Percentiles rank a stretch among this genome's conserved stretches.
phyloP scores from a whole-genome alignment of 2,329 filamentous ascomycete genomes.

The Trichoderma guizhouense region DNA sequence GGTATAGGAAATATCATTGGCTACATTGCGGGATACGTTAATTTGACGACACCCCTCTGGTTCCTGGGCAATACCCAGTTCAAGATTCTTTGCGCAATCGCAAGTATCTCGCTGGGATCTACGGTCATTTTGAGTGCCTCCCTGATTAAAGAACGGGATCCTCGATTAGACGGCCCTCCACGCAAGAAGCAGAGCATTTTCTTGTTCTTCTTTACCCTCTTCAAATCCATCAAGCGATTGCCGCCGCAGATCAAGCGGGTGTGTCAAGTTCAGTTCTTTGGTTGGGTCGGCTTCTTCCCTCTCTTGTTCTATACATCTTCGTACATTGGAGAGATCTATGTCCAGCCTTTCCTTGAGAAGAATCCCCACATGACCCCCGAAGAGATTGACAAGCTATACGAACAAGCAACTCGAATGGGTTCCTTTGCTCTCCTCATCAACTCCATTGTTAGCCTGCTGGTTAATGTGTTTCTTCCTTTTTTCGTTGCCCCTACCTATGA shows the following conservation, averaged over 20 bases:
- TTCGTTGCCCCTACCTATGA: slow-evolving; percentile 80
- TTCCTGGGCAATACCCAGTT: slow-evolving; percentile 88
- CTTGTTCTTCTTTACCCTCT: slow-evolving; percentile 75
- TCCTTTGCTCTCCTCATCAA: slow-evolving; percentile 88
- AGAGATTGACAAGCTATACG: slow-evolving; percentile 77
- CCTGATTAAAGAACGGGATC: slow-evolving; percentile 74
- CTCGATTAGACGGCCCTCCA: slow-evolving; percentile 64
- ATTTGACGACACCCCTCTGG: slow-evolving; percentile 70
- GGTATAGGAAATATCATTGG: slow-evolving; percentile 89
- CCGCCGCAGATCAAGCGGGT: slow-evolving; percentile 80
- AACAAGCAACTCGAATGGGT: slow-evolving; percentile 79
- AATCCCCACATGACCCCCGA: slow-evolving; percentile 74
- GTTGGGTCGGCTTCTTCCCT: slow-evolving; percentile 95
- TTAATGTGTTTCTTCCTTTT: slow-evolving; percentile 81
- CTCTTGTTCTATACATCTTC: slow-evolving; percentile 94
- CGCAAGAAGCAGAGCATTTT: slow-evolving; percentile 63
- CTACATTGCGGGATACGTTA: slow-evolving; percentile 80
- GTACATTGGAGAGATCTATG: slow-evolving; percentile 90
- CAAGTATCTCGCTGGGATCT: slow-evolving; percentile 65
- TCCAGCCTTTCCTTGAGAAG: slow-evolving; percentile 72
- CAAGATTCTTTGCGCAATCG: slow-evolving; percentile 85
- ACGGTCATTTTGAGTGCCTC: slow-evolving; percentile 70
- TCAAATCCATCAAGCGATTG: slow-evolving; percentile 70
- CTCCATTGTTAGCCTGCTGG: slow-evolving; percentile 75
- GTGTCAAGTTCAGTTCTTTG: slow-evolving; percentile 77